Conservation (phyloP, 805 yeast species). For the Pichia gijzeniarum region DNA sequence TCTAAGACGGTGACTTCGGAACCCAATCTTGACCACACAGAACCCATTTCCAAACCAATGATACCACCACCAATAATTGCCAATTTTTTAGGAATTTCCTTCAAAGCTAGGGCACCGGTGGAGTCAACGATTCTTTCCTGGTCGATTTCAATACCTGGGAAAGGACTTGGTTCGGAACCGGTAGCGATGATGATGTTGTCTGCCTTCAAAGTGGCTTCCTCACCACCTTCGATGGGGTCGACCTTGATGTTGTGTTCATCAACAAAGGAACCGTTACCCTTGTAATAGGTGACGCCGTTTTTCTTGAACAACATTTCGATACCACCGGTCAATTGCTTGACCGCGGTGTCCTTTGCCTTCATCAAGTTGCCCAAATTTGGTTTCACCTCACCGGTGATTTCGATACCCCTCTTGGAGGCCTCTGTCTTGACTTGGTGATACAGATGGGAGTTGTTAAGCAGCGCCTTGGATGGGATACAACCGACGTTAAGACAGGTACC, state of each 20-base stretch:
- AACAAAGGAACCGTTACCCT: constrained; percentile 85
- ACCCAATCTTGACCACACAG: constrained; percentile 94
- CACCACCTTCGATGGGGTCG: constrained; percentile 80
- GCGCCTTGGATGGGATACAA: constrained; percentile 96
- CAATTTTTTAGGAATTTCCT: constrained; percentile 86
- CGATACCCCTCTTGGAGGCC: constrained; percentile 83
- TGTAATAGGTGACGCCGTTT: constrained; percentile 88
- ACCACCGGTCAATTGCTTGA: constrained; percentile 86
- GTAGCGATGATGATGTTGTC: constrained; percentile 93
- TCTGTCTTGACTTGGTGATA: constrained; percentile 87
- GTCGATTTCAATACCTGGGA: constrained; percentile 96
- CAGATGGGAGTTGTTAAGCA: constrained; percentile 89
- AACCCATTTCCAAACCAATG: constrained; percentile 98
- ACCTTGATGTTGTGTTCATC: constrained; percentile 75
- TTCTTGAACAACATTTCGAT: constrained; percentile 92
- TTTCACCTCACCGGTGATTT: constrained; percentile 59
- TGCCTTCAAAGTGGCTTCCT: constrained; percentile 66
- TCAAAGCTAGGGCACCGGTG: constrained; percentile 81
- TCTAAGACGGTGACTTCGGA: constrained; percentile 92
- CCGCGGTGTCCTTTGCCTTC: constrained; percentile 89
- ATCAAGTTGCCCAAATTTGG: constrained; percentile 76
- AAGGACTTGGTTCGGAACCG: constrained; percentile 97
- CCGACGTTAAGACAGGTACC: constrained; percentile 99
- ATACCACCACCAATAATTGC: constrained; percentile 99
- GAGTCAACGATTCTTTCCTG: constrained; percentile 96